Evolutionary conservation across 2,329 filamentous ascomycete genomes (phyloP), one percentile per base, ranked within the genome.

Genomic region (Hypoxylon rubiginosum): DNA sequence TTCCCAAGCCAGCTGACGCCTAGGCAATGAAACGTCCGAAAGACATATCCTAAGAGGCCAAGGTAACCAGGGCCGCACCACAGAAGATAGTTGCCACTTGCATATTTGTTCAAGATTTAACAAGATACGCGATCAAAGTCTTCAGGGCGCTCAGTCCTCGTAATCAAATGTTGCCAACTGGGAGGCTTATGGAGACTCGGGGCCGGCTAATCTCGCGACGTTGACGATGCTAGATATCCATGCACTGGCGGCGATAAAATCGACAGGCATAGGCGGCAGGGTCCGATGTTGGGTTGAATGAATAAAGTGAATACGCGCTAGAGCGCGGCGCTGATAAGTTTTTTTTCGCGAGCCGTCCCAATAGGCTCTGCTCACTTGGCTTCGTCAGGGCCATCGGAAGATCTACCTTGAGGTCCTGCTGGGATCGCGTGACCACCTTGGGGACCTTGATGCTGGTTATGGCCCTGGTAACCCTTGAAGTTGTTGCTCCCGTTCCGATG

Each of bases 401-500:
- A 73, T 62, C 79, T 77, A 72, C 71, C 75, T 66, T 74, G 76
- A 24, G 78, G 74, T 13, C 72, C 75, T 5, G 78, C 74, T 10
- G 79, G 78, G 41, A 76, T 73, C 3, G 74, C 70, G 64, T 80
- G 79, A 55, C 73, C 76, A 54, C 72, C 67, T 62, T 81, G 79
- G 10, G 78, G 78, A 15, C 70, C 72, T 67, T 81, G 81, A 55
- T 84, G 82, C 39, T 82, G 77, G 58, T 74, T 78, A 62, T 84
- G 83, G 30, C 76, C 79, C 55, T 82, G 80, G 65, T 83, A 85
- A 68, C 82, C 84, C 77, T 87, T 83, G 68, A 78, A 81, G 67
- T 76, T 86, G 75, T 84, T 85, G 71, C 82, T 85, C 69, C 86
- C 86, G 73, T 84, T 89, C 70, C 87, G 87, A 74, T 88, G 85